Evolutionary conservation across 306 rosid species (phyloP).

Genomic region (Alnus glutinosa): DNA sequence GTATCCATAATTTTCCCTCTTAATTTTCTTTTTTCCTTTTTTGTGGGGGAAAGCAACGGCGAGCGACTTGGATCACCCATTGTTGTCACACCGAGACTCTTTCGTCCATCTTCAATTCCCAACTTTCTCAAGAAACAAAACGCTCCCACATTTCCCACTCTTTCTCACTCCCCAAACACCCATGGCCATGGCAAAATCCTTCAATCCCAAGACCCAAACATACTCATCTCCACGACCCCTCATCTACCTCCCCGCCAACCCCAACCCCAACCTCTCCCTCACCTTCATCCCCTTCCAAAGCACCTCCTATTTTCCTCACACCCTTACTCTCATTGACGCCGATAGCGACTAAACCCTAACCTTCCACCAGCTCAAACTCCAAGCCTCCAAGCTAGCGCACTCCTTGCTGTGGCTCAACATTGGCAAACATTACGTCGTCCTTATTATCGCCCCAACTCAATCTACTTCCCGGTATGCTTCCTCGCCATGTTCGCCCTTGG

Average conservation of each 20-base stretch:
- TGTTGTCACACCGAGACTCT: no score
- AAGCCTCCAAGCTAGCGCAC: slow-evolving; percentile 31
- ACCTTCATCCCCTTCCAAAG: slow-evolving; percentile 48
- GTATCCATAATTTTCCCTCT: no score
- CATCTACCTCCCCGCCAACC: slow-evolving; percentile 37
- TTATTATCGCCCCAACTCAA: slow-evolving; percentile 36
- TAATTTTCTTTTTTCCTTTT: no score
- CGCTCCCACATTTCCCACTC: no score
- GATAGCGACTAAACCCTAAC: slow-evolving; percentile 35
- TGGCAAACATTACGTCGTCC: slow-evolving; percentile 32
- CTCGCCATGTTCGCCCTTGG: slow-evolving; percentile 21
- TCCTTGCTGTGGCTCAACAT: slow-evolving; percentile 24
- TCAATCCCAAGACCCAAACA: no score
- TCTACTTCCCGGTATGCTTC: slow-evolving; percentile 17
- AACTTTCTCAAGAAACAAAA: no score
- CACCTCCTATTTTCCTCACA: slow-evolving; percentile 27
- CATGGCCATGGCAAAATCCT: no score
- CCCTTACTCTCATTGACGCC: slow-evolving; percentile 38
- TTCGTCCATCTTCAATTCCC: no score
- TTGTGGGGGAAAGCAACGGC: not conserved
- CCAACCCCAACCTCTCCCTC: slow-evolving; percentile 35
- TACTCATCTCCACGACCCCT: slow-evolving; percentile 41
- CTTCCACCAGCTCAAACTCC: slow-evolving; percentile 40
- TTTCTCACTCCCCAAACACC: no score
- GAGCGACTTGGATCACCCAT: no score